A percentile compares a stretch with the other conserved stretches of the same genome.
These are phyloP conservation scores for Obelidium mucronatum DNA, from an alignment of 192 early-diverging fungal species.

Conservation along the genomic window DNA sequence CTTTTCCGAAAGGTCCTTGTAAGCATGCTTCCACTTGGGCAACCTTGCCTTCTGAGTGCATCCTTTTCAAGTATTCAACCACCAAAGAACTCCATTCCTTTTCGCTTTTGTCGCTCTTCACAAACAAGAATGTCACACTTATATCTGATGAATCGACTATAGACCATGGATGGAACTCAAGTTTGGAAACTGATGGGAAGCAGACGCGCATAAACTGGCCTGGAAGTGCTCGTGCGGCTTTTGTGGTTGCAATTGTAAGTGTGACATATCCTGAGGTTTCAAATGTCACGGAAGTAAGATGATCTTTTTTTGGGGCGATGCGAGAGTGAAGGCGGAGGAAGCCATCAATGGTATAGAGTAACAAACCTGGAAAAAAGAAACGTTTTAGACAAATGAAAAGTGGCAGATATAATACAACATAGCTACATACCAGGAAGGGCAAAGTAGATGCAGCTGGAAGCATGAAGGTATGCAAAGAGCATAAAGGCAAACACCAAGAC, in stretches of 20 bases:
- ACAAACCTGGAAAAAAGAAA: slow-evolving; percentile 58
- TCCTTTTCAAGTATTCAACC: too few species aligned
- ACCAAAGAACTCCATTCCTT: too few species aligned
- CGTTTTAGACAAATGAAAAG: not conserved
- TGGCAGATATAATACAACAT: not conserved
- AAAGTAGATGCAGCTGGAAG: slow-evolving; percentile 16
- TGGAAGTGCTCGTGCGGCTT: slow-evolving; percentile 39
- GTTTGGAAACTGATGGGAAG: slow-evolving; percentile 73
- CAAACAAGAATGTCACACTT: slow-evolving; percentile 23
- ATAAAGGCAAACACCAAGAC: slow-evolving; percentile 33
- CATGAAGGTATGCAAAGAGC: slow-evolving; percentile 20
- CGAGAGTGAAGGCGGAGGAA: slow-evolving; percentile 62
- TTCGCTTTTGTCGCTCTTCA: too few species aligned
- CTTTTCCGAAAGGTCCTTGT: slow-evolving; percentile 27
- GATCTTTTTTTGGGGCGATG: slow-evolving; percentile 47
- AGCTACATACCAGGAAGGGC: slow-evolving; percentile 2
- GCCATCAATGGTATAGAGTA: slow-evolving; percentile 68
- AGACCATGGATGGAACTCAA: slow-evolving; percentile 84
- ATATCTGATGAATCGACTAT: slow-evolving; percentile 62
- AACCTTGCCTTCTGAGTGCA: too few species aligned
- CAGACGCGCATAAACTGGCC: slow-evolving; percentile 82
- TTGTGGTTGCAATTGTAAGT: slow-evolving; percentile 62
- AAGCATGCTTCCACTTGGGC: not conserved
- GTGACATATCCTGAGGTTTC: slow-evolving; percentile 70
- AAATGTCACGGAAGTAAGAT: slow-evolving; percentile 60